These are phyloP conservation scores for Chalciporus chontae DNA, from an alignment of 768 basidiomycete species.

Conservation along the genomic window DNA sequence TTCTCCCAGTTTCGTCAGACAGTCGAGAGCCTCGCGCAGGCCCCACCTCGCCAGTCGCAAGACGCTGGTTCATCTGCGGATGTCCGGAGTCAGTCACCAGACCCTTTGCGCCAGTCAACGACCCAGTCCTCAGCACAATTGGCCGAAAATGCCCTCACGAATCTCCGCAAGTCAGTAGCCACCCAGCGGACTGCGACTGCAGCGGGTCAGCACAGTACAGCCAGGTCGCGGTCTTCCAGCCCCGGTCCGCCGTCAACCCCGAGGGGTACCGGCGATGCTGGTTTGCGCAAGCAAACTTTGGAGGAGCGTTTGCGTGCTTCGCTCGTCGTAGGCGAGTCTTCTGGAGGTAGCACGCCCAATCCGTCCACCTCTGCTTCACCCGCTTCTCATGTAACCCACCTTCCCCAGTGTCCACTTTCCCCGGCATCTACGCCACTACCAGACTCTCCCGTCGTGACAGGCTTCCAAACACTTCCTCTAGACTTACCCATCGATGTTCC, in stretches of 20 bases:
- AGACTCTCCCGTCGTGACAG: constrained; percentile 32
- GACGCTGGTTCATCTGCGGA: constrained; percentile 25
- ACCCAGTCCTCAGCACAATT: constrained; percentile 49
- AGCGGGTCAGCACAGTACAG: constrained; percentile 15
- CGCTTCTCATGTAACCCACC: constrained; percentile 23
- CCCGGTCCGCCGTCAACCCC: constrained; percentile 20
- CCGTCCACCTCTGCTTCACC: constrained; percentile 44
- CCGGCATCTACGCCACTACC: constrained; percentile 44
- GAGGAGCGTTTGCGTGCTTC: constrained; percentile 76
- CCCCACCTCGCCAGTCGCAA: constrained; percentile 37
- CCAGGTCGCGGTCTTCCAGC: constrained; percentile 22
- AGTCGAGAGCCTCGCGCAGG: constrained; percentile 65
- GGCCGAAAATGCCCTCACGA: constrained; percentile 58
- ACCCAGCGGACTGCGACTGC: constrained; percentile 48
- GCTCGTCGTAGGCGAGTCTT: constrained; percentile 55
- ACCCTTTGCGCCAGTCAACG: constrained; percentile 23
- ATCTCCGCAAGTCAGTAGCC: constrained; percentile 61
- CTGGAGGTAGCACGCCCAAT: constrained; percentile 39
- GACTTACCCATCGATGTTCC: constrained; percentile 1
- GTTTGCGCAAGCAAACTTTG: constrained; percentile 52
- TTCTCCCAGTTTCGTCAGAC: constrained; percentile 72
- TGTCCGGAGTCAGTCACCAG: constrained; percentile 38
- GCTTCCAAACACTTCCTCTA: not conserved
- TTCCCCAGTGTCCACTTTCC: constrained; percentile 36
- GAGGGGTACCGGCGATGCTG: constrained; percentile 17